Percentiles rank a stretch among this genome's conserved stretches.
These are phyloP conservation scores for Colletotrichum sp. DNA, from an alignment of 2,329 filamentous ascomycete genomes.

Conservation along the genomic window DNA sequence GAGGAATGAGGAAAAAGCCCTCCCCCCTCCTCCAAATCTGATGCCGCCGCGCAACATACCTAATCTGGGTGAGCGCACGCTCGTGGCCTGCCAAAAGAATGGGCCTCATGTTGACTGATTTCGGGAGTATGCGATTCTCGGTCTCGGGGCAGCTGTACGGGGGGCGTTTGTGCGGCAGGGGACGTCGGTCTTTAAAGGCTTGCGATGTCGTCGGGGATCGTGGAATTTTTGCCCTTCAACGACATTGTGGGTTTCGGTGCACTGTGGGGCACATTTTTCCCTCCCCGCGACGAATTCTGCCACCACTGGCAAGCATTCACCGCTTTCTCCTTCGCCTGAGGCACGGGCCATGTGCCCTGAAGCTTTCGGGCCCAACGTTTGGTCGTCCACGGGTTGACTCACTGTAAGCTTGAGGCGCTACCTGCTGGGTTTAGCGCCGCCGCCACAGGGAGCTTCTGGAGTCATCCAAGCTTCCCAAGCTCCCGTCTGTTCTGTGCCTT, in stretches of 20 bases:
- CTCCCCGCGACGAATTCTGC: constrained; percentile 21
- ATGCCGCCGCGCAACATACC: constrained; percentile 53
- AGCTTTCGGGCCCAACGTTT: neutral
- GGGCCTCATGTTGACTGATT: constrained; percentile 80
- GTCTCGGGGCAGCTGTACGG: constrained; percentile 18
- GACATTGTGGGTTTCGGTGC: constrained; percentile 24
- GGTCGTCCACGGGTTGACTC: neutral
- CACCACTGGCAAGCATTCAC: constrained; percentile 8
- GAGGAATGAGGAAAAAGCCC: neutral
- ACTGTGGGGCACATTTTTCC: constrained; percentile 20
- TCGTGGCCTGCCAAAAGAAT: constrained; percentile 97
- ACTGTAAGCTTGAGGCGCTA: neutral
- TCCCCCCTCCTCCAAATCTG: constrained; percentile 4
- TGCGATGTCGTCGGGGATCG: constrained; percentile 17
- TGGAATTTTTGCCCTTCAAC: constrained; percentile 24
- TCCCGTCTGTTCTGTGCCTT: neutral
- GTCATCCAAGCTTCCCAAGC: neutral
- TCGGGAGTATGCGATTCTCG: constrained; percentile 20
- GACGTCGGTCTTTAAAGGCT: constrained; percentile 23
- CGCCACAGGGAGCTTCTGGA: neutral
- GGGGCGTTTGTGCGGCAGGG: constrained; percentile 18
- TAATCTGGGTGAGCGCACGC: constrained; percentile 94
- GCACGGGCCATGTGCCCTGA: neutral
- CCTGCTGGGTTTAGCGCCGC: neutral
- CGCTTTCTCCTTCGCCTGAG: constrained; percentile 17